phyloP scores from a whole-genome alignment of 441 rosid genomes.

The Sinapis alba region DNA sequence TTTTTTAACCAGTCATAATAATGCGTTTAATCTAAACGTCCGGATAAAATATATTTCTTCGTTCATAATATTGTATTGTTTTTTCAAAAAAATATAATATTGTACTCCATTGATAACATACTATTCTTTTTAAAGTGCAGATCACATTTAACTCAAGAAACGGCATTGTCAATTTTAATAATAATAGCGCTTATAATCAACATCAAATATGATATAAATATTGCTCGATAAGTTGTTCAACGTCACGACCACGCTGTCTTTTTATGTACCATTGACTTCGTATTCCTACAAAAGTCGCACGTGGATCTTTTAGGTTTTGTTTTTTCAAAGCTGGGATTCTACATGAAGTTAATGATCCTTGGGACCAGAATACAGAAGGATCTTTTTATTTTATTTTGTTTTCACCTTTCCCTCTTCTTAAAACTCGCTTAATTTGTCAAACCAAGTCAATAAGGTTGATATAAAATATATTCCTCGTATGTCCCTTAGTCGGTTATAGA shows the following conservation, averaged over 20 bases:
- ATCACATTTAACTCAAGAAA: constrained; percentile 10
- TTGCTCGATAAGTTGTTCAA: constrained; percentile 13
- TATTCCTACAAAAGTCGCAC: constrained; percentile 23
- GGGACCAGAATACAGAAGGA: background rate
- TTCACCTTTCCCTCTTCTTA: background rate
- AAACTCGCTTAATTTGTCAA: background rate
- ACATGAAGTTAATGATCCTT: constrained; percentile 33
- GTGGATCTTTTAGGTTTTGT: background rate
- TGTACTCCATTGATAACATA: no score
- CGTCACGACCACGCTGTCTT: constrained; percentile 39
- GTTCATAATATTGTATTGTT: background rate
- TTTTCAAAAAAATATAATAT: no score
- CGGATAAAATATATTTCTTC: no score
- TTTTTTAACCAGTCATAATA: background rate
- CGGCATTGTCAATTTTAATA: background rate
- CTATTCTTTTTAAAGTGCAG: background rate
- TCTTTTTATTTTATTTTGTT: background rate
- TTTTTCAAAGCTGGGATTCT: constrained; percentile 9
- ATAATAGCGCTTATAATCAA: background rate
- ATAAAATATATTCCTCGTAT: background rate
- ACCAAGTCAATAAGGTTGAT: background rate
- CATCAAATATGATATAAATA: background rate
- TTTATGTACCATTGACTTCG: constrained; percentile 19
- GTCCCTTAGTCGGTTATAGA: background rate
- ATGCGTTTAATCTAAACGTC: background rate